Evolutionary conservation across 1,284 basidiomycete genomes (phyloP), one percentile per base, ranked within the genome.

Genomic region (Apiotrichum akiyoshidainum): DNA sequence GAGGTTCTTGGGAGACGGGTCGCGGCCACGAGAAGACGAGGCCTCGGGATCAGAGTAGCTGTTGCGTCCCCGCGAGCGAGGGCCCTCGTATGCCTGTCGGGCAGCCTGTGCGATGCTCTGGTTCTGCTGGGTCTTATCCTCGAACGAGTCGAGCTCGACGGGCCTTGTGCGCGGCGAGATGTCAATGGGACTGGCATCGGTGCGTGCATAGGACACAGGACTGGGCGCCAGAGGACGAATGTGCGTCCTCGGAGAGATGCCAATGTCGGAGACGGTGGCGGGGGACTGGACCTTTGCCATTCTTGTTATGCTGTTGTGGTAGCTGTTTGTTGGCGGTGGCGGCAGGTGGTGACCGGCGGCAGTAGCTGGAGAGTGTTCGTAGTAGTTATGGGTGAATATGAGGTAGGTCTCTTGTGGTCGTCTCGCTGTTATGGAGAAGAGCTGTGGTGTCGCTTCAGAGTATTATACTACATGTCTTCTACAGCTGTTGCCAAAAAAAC

Each of bases 1-100:
- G 31, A 67, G 56, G 10, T 47, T 33, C 46, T 61, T 60, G 45
- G 60, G 63, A 8, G 61, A 63, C 13, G 49, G 17, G 56, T 63
- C 61, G 48, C 64, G 64, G 2, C 64, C 64, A 17, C 63, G 59
- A 7, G 49, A 22, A 1, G 44, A 48, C 9, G 47, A 46, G 2
- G 34, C 31, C 1, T 33, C 19, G 1, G 48, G 13, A 13, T 33
- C n/a, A 11, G 46, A 14, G 31, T 31, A 8, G 40, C 42, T 48
- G 44, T 34, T 47, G 6, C 48, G 52, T 8, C 26, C 17, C 1
- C 12, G 26, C 26, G 26, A 31, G 26, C 26, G 26, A 7, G 26
- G 26, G 26, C 26, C 26, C 26, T 31, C 26, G 26, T 31, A 31
- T 7, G 26, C 26, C 26, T 31, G 26, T 3, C 26, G 26, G 26